These are phyloP conservation scores for Fusarium marasasianum DNA, from an alignment of 2,329 filamentous ascomycete species.

Conservation along the genomic window DNA sequence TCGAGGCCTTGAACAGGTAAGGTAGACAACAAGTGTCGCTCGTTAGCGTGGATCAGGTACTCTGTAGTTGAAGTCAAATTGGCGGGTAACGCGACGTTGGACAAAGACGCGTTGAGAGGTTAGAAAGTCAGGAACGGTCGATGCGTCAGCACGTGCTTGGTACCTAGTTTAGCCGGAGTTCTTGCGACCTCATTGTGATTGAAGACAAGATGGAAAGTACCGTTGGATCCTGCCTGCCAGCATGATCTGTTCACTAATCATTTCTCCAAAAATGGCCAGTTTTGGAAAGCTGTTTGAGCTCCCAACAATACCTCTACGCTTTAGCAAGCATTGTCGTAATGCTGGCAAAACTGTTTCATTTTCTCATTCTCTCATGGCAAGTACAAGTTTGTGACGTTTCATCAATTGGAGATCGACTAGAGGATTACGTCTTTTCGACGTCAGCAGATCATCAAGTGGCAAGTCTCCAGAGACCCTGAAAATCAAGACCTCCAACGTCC, in stretches of 20 bases:
- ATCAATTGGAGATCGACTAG: neutral
- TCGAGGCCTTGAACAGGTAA: neutral
- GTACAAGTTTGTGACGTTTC: neutral
- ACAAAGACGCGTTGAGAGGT: slow-evolving; percentile 23
- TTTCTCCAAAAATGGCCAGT: neutral
- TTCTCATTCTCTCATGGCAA: neutral
- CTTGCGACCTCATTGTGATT: neutral
- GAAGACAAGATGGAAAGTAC: neutral
- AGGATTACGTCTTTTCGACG: slow-evolving; percentile 29
- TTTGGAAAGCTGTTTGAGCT: neutral
- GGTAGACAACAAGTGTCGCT: neutral
- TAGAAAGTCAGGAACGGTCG: neutral
- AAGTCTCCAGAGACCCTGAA: slow-evolving; percentile 14
- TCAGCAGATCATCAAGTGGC: slow-evolving; percentile 18
- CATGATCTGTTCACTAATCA: slow-evolving; percentile 23
- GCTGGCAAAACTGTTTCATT: neutral
- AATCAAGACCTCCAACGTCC: neutral
- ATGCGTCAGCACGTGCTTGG: slow-evolving; percentile 33
- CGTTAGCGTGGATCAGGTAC: slow-evolving; percentile 15
- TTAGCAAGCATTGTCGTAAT: neutral
- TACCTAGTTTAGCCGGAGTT: slow-evolving; percentile 14
- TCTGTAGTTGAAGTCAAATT: neutral
- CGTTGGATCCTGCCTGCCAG: neutral
- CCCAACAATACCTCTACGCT: neutral
- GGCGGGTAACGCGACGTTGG: slow-evolving; percentile 24